Percentiles rank a stretch among this genome's conserved stretches.
These are phyloP conservation scores for Ceratobasidium sp. DNA, from an alignment of 1,284 basidiomycete genomes.

Conservation along the genomic window DNA sequence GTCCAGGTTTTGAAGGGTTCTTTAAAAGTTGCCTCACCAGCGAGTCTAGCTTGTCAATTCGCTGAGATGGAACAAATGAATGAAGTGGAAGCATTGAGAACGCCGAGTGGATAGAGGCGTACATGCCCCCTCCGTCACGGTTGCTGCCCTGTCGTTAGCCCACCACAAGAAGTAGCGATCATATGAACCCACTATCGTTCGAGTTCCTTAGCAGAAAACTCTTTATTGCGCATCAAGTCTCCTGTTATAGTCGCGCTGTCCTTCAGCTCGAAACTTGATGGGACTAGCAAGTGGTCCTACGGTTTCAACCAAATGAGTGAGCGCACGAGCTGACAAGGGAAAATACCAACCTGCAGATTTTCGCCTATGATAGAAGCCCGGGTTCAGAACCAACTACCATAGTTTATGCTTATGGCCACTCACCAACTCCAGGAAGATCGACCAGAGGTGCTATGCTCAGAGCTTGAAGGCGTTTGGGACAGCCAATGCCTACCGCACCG, in stretches of 20 bases:
- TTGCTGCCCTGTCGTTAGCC: background rate
- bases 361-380: slow-evolving; percentile 37
- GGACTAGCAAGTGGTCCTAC: slow-evolving; percentile 45
- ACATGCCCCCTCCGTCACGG: slow-evolving; percentile 40
- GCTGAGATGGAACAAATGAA: slow-evolving; percentile 12
- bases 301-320: background rate
- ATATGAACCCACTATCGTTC: slow-evolving; percentile 49
- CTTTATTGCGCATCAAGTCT: slow-evolving; percentile 49
- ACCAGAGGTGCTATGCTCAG: slow-evolving; percentile 38
- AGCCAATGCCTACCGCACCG: slow-evolving; percentile 41
- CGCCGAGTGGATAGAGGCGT: slow-evolving; percentile 45
- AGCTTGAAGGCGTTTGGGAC: slow-evolving; percentile 24
- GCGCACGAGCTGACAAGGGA: background rate
- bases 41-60: slow-evolving; percentile 10
- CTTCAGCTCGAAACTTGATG: slow-evolving; percentile 48
- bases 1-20: background rate
- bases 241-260: slow-evolving; percentile 49
- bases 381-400: too few species aligned
- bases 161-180: background rate
- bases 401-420: too few species aligned
- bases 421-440: slow-evolving; percentile 45
- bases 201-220: slow-evolving; percentile 46
- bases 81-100: slow-evolving; percentile 43
- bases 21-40: background rate
- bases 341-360: slow-evolving; percentile 44